These are phyloP conservation scores for Pestalotiopsis sp. DNA, from an alignment of 2,329 filamentous ascomycete genomes.

Conservation along the genomic window DNA sequence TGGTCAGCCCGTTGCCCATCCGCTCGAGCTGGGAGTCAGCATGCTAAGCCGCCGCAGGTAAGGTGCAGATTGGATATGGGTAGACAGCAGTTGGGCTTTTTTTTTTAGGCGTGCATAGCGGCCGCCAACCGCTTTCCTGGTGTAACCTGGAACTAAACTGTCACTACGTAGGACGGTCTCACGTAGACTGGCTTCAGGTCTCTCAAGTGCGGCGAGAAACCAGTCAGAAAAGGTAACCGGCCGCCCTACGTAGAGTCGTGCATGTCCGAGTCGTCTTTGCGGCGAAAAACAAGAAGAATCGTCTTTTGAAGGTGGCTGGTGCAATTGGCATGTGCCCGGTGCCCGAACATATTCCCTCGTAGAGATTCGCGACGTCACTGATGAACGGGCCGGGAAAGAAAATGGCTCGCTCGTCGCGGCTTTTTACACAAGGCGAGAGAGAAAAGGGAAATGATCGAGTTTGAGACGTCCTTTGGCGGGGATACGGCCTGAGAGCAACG, in stretches of 20 bases:
- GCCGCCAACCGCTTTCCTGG: not conserved
- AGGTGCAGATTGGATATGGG: not conserved
- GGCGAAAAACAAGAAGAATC: not conserved
- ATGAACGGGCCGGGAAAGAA: not conserved
- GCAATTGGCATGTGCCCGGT: too few species aligned
- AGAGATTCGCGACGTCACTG: not conserved
- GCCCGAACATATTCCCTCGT: not conserved
- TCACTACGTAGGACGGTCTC: not conserved
- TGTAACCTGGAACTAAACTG: not conserved
- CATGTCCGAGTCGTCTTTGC: not conserved
- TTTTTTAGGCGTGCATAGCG: not conserved
- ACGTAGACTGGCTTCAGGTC: constrained; percentile 4
- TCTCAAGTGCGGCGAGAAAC: constrained; percentile 1
- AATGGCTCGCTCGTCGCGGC: not conserved
- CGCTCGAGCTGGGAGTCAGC: not conserved
- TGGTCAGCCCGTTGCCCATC: not conserved
- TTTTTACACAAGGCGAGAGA: not conserved
- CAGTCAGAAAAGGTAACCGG: not conserved
- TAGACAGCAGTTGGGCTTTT: not conserved
- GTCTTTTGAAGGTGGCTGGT: not conserved
- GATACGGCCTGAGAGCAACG: not conserved
- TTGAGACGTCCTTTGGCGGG: not conserved
- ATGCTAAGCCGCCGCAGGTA: not conserved
- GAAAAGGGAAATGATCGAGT: not conserved
- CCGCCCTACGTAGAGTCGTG: not conserved